Evolutionary conservation across 768 basidiomycete species (phyloP), one percentile per base, ranked within the genome.

Genomic region (Leccinellum rugosiceps): DNA sequence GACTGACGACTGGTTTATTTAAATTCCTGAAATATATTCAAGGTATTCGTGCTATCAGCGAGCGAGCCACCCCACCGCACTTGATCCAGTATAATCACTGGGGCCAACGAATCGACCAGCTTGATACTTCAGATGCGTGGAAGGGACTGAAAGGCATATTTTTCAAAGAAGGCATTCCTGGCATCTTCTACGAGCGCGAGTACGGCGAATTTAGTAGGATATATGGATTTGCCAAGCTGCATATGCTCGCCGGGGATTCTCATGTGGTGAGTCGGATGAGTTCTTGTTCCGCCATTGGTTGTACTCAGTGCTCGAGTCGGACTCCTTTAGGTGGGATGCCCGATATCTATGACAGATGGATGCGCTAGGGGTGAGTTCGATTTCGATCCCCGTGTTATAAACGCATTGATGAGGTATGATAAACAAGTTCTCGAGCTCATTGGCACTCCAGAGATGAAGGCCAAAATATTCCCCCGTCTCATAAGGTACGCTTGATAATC

Each of bases 341-440:
- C 90, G 1, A 69, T 89, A 56, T 83, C 83, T 35, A 92, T 92
- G 90, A 87, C 88, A 0, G 90, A 92, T 67, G 90, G 90, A 0
- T 78, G 80, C 35, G 88, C 90, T 8, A 76, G 89, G 64, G 77
- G 81, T 80, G 41, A 35, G 72, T 58, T 26, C 28, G 4, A 35
- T 55, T 49, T 49, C 7, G 48, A 26, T 21, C 15, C 19, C n/a
- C 32, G 30, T 41, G 17, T 34, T 44, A n/a, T 21, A 13, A 9
- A 45, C 30, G 38, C 17, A 31, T 15, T 53, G 34, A 52, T 50
- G 32, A 51, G 17, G 31, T 41, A 15, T 15, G 30, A 31, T 17
- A 15, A 44, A 53, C 3, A 52, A 77, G 87, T 89, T 0, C 74
- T 92, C 21, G 89, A 92, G 64, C 73, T 90, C 15, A 58, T 78